Base-by-base conservation (phyloP, 2,329 filamentous ascomycete genomes). In the Hymenoscyphus infarciens region DNA sequence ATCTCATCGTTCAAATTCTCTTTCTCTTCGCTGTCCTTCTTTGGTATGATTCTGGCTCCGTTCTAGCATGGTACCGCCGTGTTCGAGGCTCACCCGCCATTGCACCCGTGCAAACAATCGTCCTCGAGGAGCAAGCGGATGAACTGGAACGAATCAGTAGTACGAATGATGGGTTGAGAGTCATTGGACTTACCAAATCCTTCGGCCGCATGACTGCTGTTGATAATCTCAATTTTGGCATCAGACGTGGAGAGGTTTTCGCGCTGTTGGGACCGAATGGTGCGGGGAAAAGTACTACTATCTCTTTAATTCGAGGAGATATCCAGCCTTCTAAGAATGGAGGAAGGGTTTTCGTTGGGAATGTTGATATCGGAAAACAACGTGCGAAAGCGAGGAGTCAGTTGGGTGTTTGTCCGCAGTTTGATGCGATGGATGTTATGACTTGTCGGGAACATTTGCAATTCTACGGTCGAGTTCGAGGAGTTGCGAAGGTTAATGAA, bases 401-500 rank as follows among this genome's bases (percentile, higher is more conserved):
- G 69, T 83, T 97, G 0, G 94, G 94, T n/a, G 93, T 97, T 0
- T 97, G 93, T 70, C 93, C 94, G 0, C 93, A 92, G 74, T 89
- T 90, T 68, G 89, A 92, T 72, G 93, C 93, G 8, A 88, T 96
- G 78, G 94, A 97, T 75, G 83, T 88, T 60, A 93, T 97, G 91
- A 96, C 92, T 0, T 92, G 96, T 0, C 78, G 86, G 1, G 92
- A 98, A 73, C 93, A 97, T 70, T 81, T 98, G 2, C 79, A 83
- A 57, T 97, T 97, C 78, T 98, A 97, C 74, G 94, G 93, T 5
- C 85, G 87, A 57, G 86, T 94, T 11, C 86, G 93, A 13, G 93
- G 94, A 39, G 87, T 97, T 8, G 76, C 83, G 0, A 84, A 94
- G 66, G 81, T 95, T 1, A 80, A 88, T 19, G 83, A 91, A 75